Percentiles rank a stretch among this genome's conserved stretches.
Conservation (phyloP, 257 asterid genomes). For the Ballota nigra region DNA sequence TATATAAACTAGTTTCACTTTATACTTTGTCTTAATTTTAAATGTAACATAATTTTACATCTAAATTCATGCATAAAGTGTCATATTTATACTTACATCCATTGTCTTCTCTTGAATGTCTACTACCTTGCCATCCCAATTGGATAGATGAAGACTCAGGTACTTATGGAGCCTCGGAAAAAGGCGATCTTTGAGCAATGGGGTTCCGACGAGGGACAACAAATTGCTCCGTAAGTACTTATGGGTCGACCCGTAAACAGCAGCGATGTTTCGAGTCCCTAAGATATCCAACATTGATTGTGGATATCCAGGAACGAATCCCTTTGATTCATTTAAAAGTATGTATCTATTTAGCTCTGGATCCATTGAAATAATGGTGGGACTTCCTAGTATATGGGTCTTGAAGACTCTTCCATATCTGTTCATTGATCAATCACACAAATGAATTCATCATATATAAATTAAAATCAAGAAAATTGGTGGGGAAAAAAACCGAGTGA, state of each 20-base stretch:
- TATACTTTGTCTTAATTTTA: too few relatives aligned
- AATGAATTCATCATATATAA: not conserved
- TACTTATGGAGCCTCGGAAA: slow-evolving; percentile 49
- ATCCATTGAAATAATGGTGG: slow-evolving; percentile 81
- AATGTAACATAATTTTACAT: not conserved
- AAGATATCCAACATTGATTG: slow-evolving; percentile 80
- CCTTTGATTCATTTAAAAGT: slow-evolving; percentile 66
- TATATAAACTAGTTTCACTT: too few relatives aligned
- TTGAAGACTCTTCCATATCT: slow-evolving; percentile 82
- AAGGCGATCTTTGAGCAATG: slow-evolving; percentile 45
- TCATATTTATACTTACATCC: slow-evolving; percentile 38
- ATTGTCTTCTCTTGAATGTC: slow-evolving; percentile 66
- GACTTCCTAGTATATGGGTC: slow-evolving; percentile 82
- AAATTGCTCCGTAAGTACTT: slow-evolving; percentile 58
- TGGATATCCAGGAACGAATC: slow-evolving; percentile 86
- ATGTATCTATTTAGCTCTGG: slow-evolving; percentile 71
- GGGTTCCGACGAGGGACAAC: slow-evolving; percentile 59
- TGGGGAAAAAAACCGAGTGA: not conserved
- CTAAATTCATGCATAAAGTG: too few relatives aligned
- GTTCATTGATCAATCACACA: not conserved
- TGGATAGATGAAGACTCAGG: slow-evolving; percentile 47
- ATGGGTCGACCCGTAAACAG: slow-evolving; percentile 66
- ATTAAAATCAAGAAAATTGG: not conserved
- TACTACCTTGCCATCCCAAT: slow-evolving; percentile 51
- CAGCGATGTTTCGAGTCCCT: slow-evolving; percentile 67